phyloP scores from a whole-genome alignment of 1,284 basidiomycete species.

The Paramarasmius palmivorus region DNA sequence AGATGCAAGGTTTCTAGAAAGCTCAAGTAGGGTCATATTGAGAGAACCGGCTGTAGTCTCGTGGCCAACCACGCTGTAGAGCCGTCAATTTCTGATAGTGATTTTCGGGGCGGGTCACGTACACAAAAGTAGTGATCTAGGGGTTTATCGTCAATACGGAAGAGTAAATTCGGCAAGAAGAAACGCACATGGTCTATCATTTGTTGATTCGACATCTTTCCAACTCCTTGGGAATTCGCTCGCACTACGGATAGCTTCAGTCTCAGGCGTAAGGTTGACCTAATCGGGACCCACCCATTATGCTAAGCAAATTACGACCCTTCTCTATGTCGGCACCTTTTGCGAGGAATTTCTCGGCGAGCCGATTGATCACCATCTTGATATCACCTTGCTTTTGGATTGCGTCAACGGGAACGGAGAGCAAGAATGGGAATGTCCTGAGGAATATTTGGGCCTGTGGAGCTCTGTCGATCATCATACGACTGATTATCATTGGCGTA shows the following conservation, averaged over 20 bases:
- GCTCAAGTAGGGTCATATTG: conserved; percentile 29
- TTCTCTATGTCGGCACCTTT: not conserved
- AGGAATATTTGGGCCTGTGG: conserved; percentile 15
- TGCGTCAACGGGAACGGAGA: conserved; percentile 13
- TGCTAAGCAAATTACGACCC: too few species aligned
- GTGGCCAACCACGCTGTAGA: conserved; percentile 13
- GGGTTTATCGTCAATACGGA: not conserved
- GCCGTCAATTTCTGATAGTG: not conserved
- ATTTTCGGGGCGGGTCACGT: not conserved
- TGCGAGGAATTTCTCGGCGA: conserved; percentile 1
- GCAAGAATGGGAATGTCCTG: conserved; percentile 13
- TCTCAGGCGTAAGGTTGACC: not conserved
- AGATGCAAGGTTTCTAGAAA: conserved; percentile 35
- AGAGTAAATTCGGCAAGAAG: not conserved
- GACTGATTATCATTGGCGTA: conserved; percentile 2
- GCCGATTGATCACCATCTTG: conserved; percentile 2
- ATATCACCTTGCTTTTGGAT: conserved; percentile 13
- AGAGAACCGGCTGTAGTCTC: conserved; percentile 15
- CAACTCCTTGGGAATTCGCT: not conserved
- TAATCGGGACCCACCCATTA: not conserved
- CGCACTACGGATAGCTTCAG: not conserved
- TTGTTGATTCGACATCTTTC: conserved; percentile 1
- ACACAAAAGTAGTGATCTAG: conserved; percentile 17
- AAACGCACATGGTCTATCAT: conserved; percentile 6
- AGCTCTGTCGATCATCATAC: not conserved